Evolutionary conservation across 192 early-diverging fungal genomes (phyloP).

Genomic region (Linnemannia zychae): DNA sequence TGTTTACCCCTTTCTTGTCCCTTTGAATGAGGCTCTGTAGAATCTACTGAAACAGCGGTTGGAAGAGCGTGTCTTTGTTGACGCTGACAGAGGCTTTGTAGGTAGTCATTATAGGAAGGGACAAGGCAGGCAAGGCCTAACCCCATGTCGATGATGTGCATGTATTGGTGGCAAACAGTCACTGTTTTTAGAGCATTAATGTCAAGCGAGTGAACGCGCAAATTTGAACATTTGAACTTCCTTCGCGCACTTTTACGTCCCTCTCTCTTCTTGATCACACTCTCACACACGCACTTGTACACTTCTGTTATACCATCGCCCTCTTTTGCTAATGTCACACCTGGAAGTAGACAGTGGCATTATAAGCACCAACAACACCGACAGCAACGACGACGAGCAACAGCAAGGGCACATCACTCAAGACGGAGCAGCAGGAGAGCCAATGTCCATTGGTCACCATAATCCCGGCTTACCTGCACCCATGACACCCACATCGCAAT

Average conservation of each 20-base stretch:
- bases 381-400: not conserved
- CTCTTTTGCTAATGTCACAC: constrained; percentile 5
- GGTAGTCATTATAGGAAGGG: too few species aligned
- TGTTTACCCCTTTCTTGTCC: too few species aligned
- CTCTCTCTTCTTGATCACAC: not conserved
- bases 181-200: not conserved
- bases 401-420: not conserved
- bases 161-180: constrained; percentile 11
- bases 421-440: not conserved
- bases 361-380: not conserved
- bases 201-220: not conserved
- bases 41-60: too few species aligned
- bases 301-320: not conserved
- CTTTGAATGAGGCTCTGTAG: too few species aligned
- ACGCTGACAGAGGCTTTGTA: too few species aligned
- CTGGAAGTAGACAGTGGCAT: not conserved
- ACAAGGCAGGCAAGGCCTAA: too few species aligned
- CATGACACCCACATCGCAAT: not conserved
- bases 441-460: not conserved
- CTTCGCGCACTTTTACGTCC: not conserved
- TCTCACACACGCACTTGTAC: not conserved
- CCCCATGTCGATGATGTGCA: not conserved
- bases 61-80: too few species aligned
- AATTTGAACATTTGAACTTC: not conserved
- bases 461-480: not conserved